A percentile compares a stretch with the other conserved stretches of the same genome.
Conservation (phyloP, 805 yeast species). For the Cephaloascus fragrans region DNA sequence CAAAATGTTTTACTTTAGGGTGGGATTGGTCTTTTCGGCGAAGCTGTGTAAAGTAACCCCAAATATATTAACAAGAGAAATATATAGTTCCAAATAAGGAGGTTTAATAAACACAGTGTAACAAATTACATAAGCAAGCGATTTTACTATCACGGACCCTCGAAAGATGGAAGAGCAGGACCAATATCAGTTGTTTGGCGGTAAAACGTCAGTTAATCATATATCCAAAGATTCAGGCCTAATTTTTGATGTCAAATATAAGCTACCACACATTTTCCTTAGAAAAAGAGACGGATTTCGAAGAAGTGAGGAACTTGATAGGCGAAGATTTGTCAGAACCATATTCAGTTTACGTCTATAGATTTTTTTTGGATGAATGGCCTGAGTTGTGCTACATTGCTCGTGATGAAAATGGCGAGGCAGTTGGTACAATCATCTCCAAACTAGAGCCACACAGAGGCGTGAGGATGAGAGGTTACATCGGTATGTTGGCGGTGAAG, state of each 20-base stretch:
- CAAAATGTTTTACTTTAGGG: too few relatives aligned
- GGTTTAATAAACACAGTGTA: too few relatives aligned
- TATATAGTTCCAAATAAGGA: too few relatives aligned
- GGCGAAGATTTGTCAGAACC: constrained; percentile 82
- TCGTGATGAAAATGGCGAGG: constrained; percentile 22
- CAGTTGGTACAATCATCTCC: constrained; percentile 81
- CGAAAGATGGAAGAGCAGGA: too few relatives aligned
- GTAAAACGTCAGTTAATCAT: too few relatives aligned
- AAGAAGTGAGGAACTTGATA: constrained; percentile 45
- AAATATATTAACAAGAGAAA: too few relatives aligned
- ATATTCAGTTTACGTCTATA: constrained; percentile 84
- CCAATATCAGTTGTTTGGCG: too few relatives aligned
- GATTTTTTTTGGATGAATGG: constrained; percentile 86
- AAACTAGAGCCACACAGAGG: constrained; percentile 71
- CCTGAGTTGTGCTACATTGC: constrained; percentile 74
- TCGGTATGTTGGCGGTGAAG: constrained; percentile 91
- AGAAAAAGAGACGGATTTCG: constrained; percentile 29
- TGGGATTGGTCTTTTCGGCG: too few relatives aligned
- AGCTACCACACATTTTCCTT: constrained; percentile 1
- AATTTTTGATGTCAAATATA: background rate
- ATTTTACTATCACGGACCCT: too few relatives aligned
- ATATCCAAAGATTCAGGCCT: too few relatives aligned
- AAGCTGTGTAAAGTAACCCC: too few relatives aligned
- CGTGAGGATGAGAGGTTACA: constrained; percentile 76
- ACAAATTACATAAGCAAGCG: too few relatives aligned